Evolutionary conservation across 495 filamentous ascomycete species (phyloP), one percentile per base, ranked within the genome.

Genomic region (Penicillium ucsense): DNA sequence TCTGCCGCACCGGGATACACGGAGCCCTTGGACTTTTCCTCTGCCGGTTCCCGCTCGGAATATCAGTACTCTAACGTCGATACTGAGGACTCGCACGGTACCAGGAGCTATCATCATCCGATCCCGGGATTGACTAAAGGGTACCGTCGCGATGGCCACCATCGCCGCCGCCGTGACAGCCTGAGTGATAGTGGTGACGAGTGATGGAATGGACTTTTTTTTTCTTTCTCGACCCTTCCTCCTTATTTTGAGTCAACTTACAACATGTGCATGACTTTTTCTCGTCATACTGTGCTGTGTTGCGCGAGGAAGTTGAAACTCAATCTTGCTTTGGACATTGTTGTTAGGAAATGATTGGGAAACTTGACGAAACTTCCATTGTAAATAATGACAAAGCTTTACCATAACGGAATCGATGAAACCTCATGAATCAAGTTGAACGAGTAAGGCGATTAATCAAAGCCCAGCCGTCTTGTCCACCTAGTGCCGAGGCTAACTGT

Each of bases 41-140:
- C 67, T 51, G 68, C 63, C 0, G 60, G 63, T 29, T 57, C 70
- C 31, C 61, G 68, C 12, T 75, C 72, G 35, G 60, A 74, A 50
- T 65, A 66, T 56, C 67, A 75, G 65, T 65, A 70, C 39, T 71
- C 66, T n/a, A 71, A 66, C 34, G 69, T 71, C 6, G 75, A 70
- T 6, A 73, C 76, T 5, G 76, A 78, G 43, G 77, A 78, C 47
- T 62, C 77, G 8, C 31, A 43, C 10, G 88, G 88, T 27, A 92
- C 88, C 12, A 89, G 86, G 72, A 80, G 76, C 41, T 95, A 95
- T 61, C 78, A 76, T 49, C 86, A 90, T 63, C 74, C 82, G 2
- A 87, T 91, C 52, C 86, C 88, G 0, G 87, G 86, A 2, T 63
- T 90, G 57, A 81, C 74, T 32, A 68, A 71, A 48, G 70, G 67